Base-by-base conservation (phyloP, 768 basidiomycete genomes). In the Trametes villosa region DNA sequence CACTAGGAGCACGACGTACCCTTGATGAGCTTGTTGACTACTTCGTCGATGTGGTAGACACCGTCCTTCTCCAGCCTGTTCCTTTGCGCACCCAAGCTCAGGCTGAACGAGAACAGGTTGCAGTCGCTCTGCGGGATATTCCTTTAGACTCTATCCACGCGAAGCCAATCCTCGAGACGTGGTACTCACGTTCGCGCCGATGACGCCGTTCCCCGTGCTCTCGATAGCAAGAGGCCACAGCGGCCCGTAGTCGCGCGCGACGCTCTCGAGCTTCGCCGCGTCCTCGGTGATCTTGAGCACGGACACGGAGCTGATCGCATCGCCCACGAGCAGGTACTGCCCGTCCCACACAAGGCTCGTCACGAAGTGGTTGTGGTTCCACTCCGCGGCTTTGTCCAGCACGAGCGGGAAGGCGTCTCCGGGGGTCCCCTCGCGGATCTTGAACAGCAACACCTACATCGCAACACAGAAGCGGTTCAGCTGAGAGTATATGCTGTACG, bases 301-400 rank as follows among this genome's bases (percentile, higher is more conserved):
- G 3, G 92, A 88, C 18, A 96, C 80, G 0, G 93, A 94, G 69
- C 84, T 86, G 27, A 96, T 82, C 9, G 87, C 86, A 68, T 97
- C 95, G 34, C 91, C 91, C n/a, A 86, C 81, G 18, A 91, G 74
- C 26, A 96, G 70, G 46, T 74, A 76, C 60, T 86, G 74, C 2
- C 77, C 81, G 47, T 80, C 81, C 3, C 83, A 75, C 0, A 82
- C 84, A 22, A 97, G 74, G 56, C 83, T 86, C 4, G 83, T 85
- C 29, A 95, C 85, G 57, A 91, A 62, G 74, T 95, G 94, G 56
- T 91, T 94, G 70, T 93, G 91, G 64, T 89, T 86, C 88, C 92
- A 95, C 38, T 83, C 77, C 0, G 83, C 71, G 8, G 84, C 65
- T 30, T 77, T 76, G 38, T 77, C 67, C 15, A 91, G 71, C 11